A percentile compares a stretch with the other conserved stretches of the same genome.
phyloP scores from a whole-genome alignment of 441 rosid genomes.

The Gossypium trilobum region DNA sequence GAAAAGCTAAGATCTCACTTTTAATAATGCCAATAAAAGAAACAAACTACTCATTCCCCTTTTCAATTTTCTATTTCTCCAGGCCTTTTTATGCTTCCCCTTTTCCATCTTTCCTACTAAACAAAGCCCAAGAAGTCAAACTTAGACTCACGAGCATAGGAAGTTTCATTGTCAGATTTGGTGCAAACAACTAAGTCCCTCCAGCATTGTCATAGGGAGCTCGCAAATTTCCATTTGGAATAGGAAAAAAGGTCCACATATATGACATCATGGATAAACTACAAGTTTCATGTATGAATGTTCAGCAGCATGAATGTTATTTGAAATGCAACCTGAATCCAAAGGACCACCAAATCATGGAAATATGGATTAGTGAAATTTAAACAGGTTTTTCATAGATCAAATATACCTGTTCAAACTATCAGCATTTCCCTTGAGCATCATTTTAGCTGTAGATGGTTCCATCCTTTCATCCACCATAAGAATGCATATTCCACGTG shows the following conservation, averaged over 20 bases:
- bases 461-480: slow-evolving; percentile 97
- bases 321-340: background rate
- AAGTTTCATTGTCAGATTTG: background rate
- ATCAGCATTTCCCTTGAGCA: slow-evolving; percentile 96
- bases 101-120: background rate
- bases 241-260: background rate
- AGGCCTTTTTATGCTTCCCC: background rate
- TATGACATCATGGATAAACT: background rate
- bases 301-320: background rate
- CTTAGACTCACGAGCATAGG: background rate
- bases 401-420: slow-evolving; percentile 74
- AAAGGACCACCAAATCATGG: background rate
- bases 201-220: background rate
- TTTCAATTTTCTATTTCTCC: background rate
- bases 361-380: background rate
- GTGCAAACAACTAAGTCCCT: background rate
- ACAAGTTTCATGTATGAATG: background rate
- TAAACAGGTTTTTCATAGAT: background rate
- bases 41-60: background rate
- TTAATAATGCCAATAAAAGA: background rate
- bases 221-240: background rate
- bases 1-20: background rate
- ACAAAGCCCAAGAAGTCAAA: background rate
- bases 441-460: slow-evolving; percentile 84
- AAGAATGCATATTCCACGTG: slow-evolving; percentile 85